A percentile compares a stretch with the other conserved stretches of the same genome.
These are phyloP conservation scores for Rhinocladiella mackenziei DNA, from an alignment of 2,329 filamentous ascomycete species.

Conservation along the genomic window DNA sequence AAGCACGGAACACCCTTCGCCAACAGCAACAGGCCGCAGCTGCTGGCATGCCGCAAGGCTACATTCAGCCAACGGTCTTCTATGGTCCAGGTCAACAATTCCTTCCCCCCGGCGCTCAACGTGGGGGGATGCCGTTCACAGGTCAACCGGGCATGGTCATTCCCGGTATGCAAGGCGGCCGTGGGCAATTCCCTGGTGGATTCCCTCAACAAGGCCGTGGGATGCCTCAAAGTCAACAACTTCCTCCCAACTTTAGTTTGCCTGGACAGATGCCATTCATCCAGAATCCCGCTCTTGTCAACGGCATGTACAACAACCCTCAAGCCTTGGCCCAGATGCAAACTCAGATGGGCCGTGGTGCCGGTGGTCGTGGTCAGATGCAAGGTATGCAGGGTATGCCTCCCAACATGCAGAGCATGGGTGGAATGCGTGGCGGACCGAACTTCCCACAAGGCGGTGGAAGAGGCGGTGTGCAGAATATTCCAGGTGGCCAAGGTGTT, in stretches of 20 bases:
- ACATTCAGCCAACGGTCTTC: constrained; percentile 89
- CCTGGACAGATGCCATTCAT: constrained; percentile 64
- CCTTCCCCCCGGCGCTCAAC: constrained; percentile 43
- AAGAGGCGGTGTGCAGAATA: constrained; percentile 43
- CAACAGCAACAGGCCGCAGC: constrained; percentile 96
- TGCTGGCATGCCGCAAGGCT: constrained; percentile 75
- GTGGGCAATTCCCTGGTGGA: constrained; percentile 76
- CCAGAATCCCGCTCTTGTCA: constrained; percentile 65
- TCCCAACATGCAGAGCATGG: constrained; percentile 59
- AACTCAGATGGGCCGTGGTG: constrained; percentile 64
- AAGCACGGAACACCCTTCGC: constrained; percentile 95
- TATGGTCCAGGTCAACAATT: constrained; percentile 68
- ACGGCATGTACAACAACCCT: constrained; percentile 60
- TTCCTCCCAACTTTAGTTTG: constrained; percentile 80
- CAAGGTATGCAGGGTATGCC: constrained; percentile 69
- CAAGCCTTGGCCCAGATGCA: constrained; percentile 59
- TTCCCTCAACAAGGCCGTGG: constrained; percentile 83
- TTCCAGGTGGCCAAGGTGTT: constrained; percentile 38
- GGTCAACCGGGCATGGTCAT: constrained; percentile 52
- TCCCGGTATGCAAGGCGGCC: constrained; percentile 71
- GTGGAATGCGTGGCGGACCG: constrained; percentile 46
- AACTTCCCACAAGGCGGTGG: constrained; percentile 42
- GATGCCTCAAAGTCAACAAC: constrained; percentile 73
- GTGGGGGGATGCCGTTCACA: constrained; percentile 60
- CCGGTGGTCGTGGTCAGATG: constrained; percentile 65